Base-by-base conservation (phyloP, 257 asterid genomes). In the Ajuga chamaepitys region DNA sequence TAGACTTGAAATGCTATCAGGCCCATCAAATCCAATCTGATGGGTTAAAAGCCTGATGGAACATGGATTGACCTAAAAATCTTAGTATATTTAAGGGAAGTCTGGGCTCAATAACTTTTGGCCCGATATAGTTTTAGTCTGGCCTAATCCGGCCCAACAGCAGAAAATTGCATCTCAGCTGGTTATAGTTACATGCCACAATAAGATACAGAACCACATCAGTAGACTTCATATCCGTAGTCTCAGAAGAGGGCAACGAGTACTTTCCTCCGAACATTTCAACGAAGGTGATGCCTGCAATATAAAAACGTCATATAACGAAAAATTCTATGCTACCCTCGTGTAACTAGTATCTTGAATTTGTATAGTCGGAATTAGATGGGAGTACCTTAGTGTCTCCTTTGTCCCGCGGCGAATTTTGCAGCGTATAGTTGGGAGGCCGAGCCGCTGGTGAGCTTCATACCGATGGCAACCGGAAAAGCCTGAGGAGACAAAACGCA, bases 381-480 rank as follows among this genome's bases (percentile, higher is more conserved):
- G 37, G 11, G 10, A 20, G 4, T n/a, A 92, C 97, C 97, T 93
- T 61, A 89, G 60, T 35, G 96, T 93, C 78, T 86, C 98, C 83
- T 87, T 89, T 14, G 98, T 93, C 66, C 97, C 97, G 13, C 98
- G 95, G 16, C 97, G 94, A 62, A 93, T 75, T 77, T 84, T 89
- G 85, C 98, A 89, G 22, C 95, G 91, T 58, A 93, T 93, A 10
- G 96, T 87, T 34, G 95, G 90, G 16, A 93, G 85, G 16, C 97
- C 97, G 4, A 93, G 83, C 60, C 68, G 84, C 78, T 93, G 97
- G 74, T 89, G 98, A 75, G 98, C 98, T 80, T 93, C 97, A 10
- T 81, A 93, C 28, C 98, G 86, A 73, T 93, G 98, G 70, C 97
- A 93, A 40, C 98, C 98, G 4, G 97, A 93, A 75, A 93, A 93